Evolutionary conservation across 2,329 filamentous ascomycete species (phyloP).

Genomic region (Colletotrichum tanaceti): DNA sequence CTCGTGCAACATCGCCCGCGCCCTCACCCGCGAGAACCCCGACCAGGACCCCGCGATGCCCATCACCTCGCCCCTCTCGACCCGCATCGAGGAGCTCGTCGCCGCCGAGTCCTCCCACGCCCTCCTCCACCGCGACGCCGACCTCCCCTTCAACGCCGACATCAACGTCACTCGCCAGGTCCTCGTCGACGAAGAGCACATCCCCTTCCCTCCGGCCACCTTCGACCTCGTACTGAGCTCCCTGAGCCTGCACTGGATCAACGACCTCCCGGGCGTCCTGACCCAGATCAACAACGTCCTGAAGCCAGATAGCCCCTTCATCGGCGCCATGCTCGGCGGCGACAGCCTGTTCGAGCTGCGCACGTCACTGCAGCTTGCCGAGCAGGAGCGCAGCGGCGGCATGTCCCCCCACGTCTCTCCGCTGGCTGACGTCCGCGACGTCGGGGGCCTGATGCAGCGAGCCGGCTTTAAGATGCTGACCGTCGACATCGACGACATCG

Average conservation of each 20-base stretch:
- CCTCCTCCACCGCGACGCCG: conserved; percentile 83
- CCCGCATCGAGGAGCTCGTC: conserved; percentile 78
- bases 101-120: conserved; percentile 84
- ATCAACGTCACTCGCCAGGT: conserved; percentile 80
- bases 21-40: conserved; percentile 77
- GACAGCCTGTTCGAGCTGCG: conserved; percentile 94
- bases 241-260: conserved; percentile 95
- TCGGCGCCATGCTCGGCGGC: conserved; percentile 96
- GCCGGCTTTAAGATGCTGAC: conserved; percentile 96
- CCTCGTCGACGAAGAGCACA: conserved; percentile 79
- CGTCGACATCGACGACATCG: conserved; percentile 96
- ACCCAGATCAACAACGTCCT: conserved; percentile 86
- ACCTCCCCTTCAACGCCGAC: conserved; percentile 78
- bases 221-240: conserved; percentile 94
- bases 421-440: conserved; percentile 89
- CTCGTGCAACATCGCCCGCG: conserved; percentile 91
- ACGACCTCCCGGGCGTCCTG: conserved; percentile 88
- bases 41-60: conserved; percentile 69
- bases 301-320: conserved; percentile 90
- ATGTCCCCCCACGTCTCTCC: conserved; percentile 92
- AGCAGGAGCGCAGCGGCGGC: conserved; percentile 90
- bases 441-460: conserved; percentile 86
- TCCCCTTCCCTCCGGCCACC: conserved; percentile 79
- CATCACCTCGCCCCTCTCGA: conserved; percentile 73
- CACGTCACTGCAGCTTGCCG: conserved; percentile 91